Evolutionary conservation across 768 basidiomycete species (phyloP), one percentile per base, ranked within the genome.

Genomic region (Pholiota microspora): DNA sequence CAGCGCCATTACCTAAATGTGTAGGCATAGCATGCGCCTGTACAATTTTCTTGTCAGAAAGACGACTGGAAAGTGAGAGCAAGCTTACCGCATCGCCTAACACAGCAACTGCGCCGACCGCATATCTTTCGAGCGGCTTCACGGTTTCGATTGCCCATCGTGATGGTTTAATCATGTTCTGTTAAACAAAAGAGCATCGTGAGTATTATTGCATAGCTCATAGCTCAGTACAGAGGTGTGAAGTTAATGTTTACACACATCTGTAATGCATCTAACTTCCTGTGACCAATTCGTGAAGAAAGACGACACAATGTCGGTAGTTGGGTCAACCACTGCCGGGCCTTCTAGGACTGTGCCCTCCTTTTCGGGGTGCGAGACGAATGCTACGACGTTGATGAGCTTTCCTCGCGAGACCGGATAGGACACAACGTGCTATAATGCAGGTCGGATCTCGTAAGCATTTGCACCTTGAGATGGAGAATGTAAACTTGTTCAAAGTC

Each of bases 321-420:
- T 55, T 3, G 44, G 61, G 4, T 66, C 50, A 2, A 51, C 45
- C 9, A 59, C 59, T 62, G 70, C 71, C 12, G 59, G 62, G 13
- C 69, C 68, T 8, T 73, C 59, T n/a, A 69, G 63, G 12, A 32
- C 44, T 0, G 66, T 67, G 0, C 63, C 66, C n/a, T 51, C 59
- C 32, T 63, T 57, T 10, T 57, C 60, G 4, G 64, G 64, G 38
- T 72, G 54, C 1, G 54, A 46, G 10, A 67, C 40, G 16, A 68
- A 60, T 13, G 62, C 67, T 4, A 55, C 64, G 16, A 69, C 52
- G 29, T 74, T 74, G 45, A 76, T 44, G 1, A 65, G 24, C 5
- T 59, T 54, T 7, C 73, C 69, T 31, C 65, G 60, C 1, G 63
- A 64, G 40, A 74, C 59, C 0, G 72, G 73, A 51, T 70, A 75